Evolutionary conservation across 2,329 filamentous ascomycete genomes (phyloP).

Genomic region (Metarhizium rileyi): DNA sequence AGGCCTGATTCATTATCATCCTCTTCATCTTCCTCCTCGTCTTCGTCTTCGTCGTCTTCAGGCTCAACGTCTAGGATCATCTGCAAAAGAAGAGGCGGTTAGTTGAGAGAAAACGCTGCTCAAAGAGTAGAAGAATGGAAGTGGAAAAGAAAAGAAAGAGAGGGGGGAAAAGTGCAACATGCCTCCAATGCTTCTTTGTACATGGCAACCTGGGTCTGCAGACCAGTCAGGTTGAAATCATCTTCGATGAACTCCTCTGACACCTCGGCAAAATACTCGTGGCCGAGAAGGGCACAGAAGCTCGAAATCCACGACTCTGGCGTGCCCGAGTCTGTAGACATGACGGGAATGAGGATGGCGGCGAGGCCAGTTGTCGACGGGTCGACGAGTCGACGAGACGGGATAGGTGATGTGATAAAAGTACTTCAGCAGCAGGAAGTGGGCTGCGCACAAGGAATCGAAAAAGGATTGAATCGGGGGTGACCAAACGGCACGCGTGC

Average conservation of each 20-base stretch:
- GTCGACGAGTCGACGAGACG: neutral
- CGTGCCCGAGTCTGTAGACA: slow-evolving; percentile 51
- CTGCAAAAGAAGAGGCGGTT: slow-evolving; percentile 24
- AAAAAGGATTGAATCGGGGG: slow-evolving; percentile 4
- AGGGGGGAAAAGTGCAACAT: slow-evolving; percentile 10
- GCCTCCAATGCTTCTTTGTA: slow-evolving; percentile 96
- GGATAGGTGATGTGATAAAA: neutral
- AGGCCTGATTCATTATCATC: slow-evolving; percentile 57
- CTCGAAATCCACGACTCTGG: slow-evolving; percentile 96
- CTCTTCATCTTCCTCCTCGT: slow-evolving; percentile 69
- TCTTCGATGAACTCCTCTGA: slow-evolving; percentile 99
- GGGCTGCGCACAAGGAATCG: neutral
- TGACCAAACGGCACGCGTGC: slow-evolving; percentile 1
- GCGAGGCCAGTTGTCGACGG: slow-evolving; percentile 2
- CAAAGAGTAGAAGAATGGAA: neutral
- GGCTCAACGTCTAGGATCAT: slow-evolving; percentile 99
- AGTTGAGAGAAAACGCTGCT: neutral
- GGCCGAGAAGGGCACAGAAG: slow-evolving; percentile 88
- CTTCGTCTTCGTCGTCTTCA: slow-evolving; percentile 83
- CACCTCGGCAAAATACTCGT: slow-evolving; percentile 98
- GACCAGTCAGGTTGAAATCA: slow-evolving; percentile 95
- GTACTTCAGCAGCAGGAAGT: too few species aligned
- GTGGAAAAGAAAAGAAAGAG: neutral
- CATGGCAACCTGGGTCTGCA: slow-evolving; percentile 93
- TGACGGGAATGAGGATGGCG: slow-evolving; percentile 17